Evolutionary conservation across 768 basidiomycete genomes (phyloP).

Genomic region (Kwoniella dendrophila): DNA sequence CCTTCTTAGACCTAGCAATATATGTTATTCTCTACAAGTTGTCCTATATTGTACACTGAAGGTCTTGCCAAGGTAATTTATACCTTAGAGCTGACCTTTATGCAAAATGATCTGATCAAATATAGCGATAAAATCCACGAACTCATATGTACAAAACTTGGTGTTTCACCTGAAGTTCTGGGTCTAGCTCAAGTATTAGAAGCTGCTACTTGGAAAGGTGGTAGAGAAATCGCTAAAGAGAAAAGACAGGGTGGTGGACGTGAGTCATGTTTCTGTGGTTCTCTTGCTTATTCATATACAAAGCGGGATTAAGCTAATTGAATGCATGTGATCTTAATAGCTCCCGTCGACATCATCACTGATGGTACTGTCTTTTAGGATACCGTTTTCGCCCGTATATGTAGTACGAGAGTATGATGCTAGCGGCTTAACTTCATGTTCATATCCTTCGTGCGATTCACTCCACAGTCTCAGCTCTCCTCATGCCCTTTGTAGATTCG

Average conservation of each 20-base stretch:
- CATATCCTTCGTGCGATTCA: no score
- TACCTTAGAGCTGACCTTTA: not conserved
- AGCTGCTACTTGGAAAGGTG: constrained; percentile 95
- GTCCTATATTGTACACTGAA: not conserved
- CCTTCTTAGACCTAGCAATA: not conserved
- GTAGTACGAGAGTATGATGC: no score
- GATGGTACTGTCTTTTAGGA: constrained; percentile 26
- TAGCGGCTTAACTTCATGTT: no score
- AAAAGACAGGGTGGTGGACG: constrained; percentile 73
- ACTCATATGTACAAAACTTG: constrained; percentile 66
- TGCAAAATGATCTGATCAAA: not conserved
- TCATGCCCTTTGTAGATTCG: no score
- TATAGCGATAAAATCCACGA: constrained; percentile 76
- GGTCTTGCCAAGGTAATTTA: not conserved
- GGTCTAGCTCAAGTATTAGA: constrained; percentile 86
- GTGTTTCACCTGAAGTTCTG: constrained; percentile 62
- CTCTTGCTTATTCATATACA: not conserved
- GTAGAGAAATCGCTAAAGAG: constrained; percentile 83
- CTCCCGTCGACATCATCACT: constrained; percentile 25
- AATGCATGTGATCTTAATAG: not conserved
- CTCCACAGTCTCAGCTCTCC: no score
- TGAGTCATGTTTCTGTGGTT: constrained; percentile 26
- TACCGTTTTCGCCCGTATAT: not conserved
- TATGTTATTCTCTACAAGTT: constrained; percentile 1
- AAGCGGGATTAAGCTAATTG: not conserved